phyloP scores from a whole-genome alignment of 2,329 filamentous ascomycete species.

The Alternaria tenuissima region DNA sequence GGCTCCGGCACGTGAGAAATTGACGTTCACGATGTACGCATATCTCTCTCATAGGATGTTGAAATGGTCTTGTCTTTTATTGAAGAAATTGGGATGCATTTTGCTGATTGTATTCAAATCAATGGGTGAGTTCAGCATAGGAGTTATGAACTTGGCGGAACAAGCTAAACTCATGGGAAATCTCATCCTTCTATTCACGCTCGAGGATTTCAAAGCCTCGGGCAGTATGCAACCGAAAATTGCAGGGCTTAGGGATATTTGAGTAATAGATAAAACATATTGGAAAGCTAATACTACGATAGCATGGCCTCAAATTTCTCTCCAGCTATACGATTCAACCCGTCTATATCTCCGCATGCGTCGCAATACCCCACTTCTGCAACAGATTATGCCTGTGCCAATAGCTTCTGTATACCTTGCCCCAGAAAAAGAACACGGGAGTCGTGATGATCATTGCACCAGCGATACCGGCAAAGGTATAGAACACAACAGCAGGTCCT shows the following conservation, averaged over 20 bases:
- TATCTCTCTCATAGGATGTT: not conserved
- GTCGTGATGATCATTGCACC: slow-evolving; percentile 38
- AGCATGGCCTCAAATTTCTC: not conserved
- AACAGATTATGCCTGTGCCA: slow-evolving; percentile 47
- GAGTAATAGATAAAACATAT: not conserved
- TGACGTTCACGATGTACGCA: not conserved
- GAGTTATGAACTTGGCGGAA: not conserved
- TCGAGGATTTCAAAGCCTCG: not conserved
- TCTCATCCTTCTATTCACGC: not conserved
- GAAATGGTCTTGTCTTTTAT: not conserved
- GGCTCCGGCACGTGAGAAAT: not conserved
- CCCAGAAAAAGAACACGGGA: slow-evolving; percentile 46
- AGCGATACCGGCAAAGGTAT: slow-evolving; percentile 45
- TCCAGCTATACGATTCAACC: not conserved
- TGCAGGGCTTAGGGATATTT: not conserved
- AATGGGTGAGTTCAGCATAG: not conserved
- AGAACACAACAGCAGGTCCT: slow-evolving; percentile 51
- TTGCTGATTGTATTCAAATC: not conserved
- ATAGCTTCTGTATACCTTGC: slow-evolving; percentile 46
- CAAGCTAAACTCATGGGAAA: not conserved
- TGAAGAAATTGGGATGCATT: not conserved
- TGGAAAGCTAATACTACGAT: not conserved
- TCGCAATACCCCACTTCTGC: slow-evolving; percentile 44
- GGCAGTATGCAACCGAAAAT: not conserved
- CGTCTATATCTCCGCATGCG: slow-evolving; percentile 41